Base-by-base conservation (phyloP, 345 rosid species). In the Eucalyptus cloeziana region DNA sequence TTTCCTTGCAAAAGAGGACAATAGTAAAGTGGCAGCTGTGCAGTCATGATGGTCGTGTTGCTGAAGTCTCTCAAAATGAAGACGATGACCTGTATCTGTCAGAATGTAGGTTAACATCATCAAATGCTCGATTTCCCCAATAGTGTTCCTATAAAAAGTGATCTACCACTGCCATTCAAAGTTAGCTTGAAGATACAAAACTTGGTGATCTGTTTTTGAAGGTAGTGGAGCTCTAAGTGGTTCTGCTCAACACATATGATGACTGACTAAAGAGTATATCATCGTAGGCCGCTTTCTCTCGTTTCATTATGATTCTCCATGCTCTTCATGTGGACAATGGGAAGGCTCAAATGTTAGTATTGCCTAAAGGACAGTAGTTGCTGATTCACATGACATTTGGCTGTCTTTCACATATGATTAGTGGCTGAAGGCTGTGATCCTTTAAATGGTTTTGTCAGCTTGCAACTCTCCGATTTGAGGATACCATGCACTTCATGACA, bases 141-240 rank as follows among this genome's bases (percentile, higher is more conserved):
- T 92, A 97, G 97, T 85, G 99, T 97, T 89, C 96, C 97, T 86
- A 97, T 95, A 91, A 98, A 98, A 92, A 98, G 98, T 90, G 99
- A 98, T 91, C 91, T 98, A 93, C 99, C 97, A 89, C 97, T 98
- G 50, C 99, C 99, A 2, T 98, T 95, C 93, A 99, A 98, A 94
- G 99, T 99, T 56, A 95, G 99, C 93, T 92, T 98, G 92, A 98
- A 98, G 97, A 98, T 98, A 99, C 97, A 49, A 98, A 98, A 89
- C 96, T 95, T 90, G 98, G 99, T 64, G 99, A 97, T 92, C 91
- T 96, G 83, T 94, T 96, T 93, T 90, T 95, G 93, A 98, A 98
- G 92, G 99, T 99, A 54, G 97, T 97, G 7, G 98, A 98, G 71
- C 99, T 99, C 2, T 97, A 97, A 89, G 97, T 97, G 99, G 98